Evolutionary conservation across 192 early-diverging fungal species (phyloP).

Genomic region (Phycomyces blakesleeanus): DNA sequence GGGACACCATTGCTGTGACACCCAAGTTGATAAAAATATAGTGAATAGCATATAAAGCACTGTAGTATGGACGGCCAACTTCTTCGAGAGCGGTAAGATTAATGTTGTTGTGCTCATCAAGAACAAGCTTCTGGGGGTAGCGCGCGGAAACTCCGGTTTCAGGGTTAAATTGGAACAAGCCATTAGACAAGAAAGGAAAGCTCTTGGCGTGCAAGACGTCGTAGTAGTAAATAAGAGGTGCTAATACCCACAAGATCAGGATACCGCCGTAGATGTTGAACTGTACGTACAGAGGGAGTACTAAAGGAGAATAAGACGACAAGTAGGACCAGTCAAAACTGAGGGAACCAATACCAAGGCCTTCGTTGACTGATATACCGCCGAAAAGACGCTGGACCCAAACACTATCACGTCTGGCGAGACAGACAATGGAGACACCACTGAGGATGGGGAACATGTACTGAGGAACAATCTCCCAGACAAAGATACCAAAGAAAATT

Average conservation of each 20-base stretch:
- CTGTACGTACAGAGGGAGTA: conserved; percentile 66
- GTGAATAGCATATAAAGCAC: conserved; percentile 50
- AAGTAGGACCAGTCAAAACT: conserved; percentile 43
- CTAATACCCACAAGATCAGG: conserved; percentile 45
- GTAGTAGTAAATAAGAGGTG: conserved; percentile 53
- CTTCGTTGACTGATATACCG: conserved; percentile 28
- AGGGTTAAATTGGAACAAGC: conserved; percentile 39
- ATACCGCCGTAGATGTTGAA: conserved; percentile 66
- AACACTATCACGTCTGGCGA: conserved; percentile 20
- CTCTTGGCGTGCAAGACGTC: conserved; percentile 47
- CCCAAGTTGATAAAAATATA: conserved; percentile 58
- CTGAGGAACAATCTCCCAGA: conserved; percentile 37
- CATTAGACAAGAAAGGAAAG: conserved; percentile 50
- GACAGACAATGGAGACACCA: conserved; percentile 36
- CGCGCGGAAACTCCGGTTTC: conserved; percentile 38
- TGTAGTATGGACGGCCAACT: conserved; percentile 49
- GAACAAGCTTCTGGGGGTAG: conserved; percentile 32
- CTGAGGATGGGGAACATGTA: conserved; percentile 36
- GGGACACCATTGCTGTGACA: conserved; percentile 56
- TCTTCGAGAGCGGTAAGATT: conserved; percentile 39
- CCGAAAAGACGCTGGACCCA: conserved; percentile 34
- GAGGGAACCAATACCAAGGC: conserved; percentile 37
- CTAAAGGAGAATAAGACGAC: conserved; percentile 31
- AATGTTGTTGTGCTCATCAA: conserved; percentile 43
- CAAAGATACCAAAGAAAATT: conserved; percentile 24